phyloP scores from a whole-genome alignment of 495 filamentous ascomycete genomes.

The Glutinoglossum americanum region DNA sequence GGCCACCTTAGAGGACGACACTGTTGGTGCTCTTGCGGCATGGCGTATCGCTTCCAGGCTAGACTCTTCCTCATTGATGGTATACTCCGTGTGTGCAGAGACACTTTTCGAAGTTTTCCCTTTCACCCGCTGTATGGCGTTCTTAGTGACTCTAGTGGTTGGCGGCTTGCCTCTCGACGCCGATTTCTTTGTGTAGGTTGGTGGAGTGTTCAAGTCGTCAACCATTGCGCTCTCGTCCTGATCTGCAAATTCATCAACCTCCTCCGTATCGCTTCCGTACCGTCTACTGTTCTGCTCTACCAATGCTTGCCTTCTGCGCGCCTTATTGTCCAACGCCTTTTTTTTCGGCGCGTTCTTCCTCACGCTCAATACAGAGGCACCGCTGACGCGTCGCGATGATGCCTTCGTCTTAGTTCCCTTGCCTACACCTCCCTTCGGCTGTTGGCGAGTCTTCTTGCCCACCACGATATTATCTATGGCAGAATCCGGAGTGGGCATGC shows the following conservation, averaged over 20 bases:
- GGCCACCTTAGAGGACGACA: not conserved
- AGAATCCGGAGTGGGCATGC: slow-evolving; percentile 13
- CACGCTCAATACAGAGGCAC: not conserved
- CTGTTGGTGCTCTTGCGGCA: not conserved
- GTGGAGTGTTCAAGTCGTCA: slow-evolving; percentile 11
- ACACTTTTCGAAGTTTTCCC: slow-evolving; percentile 11
- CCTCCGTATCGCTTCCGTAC: slow-evolving; percentile 28
- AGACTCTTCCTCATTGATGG: slow-evolving; percentile 3
- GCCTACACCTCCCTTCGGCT: slow-evolving; percentile 3
- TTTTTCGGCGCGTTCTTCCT: slow-evolving; percentile 11
- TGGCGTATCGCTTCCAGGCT: not conserved
- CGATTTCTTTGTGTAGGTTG: slow-evolving; percentile 3
- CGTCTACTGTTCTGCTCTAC: slow-evolving; percentile 28
- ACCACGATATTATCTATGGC: slow-evolving; percentile 13
- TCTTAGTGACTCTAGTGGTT: slow-evolving; percentile 11
- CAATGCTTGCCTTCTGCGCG: slow-evolving; percentile 22
- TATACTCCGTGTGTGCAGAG: slow-evolving; percentile 2
- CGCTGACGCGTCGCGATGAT: slow-evolving; percentile 1
- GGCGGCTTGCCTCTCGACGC: slow-evolving; percentile 15
- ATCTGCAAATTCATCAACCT: slow-evolving; percentile 24
- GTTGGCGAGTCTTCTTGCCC: slow-evolving; percentile 7
- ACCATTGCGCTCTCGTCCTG: slow-evolving; percentile 19
- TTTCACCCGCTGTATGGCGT: slow-evolving; percentile 10
- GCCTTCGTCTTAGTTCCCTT: slow-evolving; percentile 9
- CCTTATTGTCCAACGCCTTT: slow-evolving; percentile 17